phyloP scores from a whole-genome alignment of 352 stramenopile species.

The Phytophthora megakarya region DNA sequence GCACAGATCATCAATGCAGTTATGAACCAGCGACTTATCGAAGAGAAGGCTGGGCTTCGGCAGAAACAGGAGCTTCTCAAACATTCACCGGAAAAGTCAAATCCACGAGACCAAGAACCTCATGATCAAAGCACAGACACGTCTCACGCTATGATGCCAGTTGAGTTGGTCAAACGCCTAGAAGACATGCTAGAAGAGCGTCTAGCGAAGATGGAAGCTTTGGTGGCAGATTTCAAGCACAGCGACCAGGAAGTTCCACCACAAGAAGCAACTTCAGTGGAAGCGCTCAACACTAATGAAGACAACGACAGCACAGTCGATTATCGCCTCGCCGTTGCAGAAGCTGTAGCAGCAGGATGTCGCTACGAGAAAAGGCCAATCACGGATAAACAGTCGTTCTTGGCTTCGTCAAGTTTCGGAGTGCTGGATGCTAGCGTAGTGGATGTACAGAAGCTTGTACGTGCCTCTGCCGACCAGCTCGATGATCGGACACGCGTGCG shows the following conservation, averaged over 20 bases:
- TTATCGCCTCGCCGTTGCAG: constrained; percentile 29
- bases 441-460: background rate
- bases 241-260: background rate
- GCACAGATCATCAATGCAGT: constrained; percentile 48
- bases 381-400: background rate
- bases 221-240: constrained; percentile 24
- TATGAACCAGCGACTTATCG: constrained; percentile 54
- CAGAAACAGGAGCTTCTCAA: constrained; percentile 42
- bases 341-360: constrained; percentile 32
- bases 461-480: constrained; percentile 18
- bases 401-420: constrained; percentile 22
- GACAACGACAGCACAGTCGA: background rate
- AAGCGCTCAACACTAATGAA: background rate
- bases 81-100: background rate
- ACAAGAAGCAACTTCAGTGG: background rate
- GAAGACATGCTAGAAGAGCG: constrained; percentile 35
- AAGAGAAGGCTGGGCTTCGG: constrained; percentile 54
- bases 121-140: constrained; percentile 1
- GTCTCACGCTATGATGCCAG: constrained; percentile 4
- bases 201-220: constrained; percentile 31
- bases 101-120: background rate
- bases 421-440: constrained; percentile 18
- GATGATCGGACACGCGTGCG: constrained; percentile 39
- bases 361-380: constrained; percentile 17
- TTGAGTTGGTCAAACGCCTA: constrained; percentile 20